Conservation (phyloP, 2,329 filamentous ascomycete species). For the Septoria linicola region DNA sequence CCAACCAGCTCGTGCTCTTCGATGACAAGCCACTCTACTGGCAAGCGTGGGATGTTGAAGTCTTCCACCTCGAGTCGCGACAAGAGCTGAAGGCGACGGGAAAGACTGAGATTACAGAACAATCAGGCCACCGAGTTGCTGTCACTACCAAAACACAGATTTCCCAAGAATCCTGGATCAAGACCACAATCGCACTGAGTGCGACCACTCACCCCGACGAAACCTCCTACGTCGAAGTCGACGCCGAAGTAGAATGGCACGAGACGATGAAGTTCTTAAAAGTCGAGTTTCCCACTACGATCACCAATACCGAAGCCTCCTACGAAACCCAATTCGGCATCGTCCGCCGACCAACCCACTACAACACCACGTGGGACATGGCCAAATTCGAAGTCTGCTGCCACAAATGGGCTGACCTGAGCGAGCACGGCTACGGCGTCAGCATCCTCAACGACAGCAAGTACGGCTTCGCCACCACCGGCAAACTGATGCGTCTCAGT, state of each 20-base stretch:
- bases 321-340: constrained; percentile 96
- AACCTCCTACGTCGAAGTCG: constrained; percentile 71
- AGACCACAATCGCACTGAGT: constrained; percentile 77
- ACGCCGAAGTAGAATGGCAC: constrained; percentile 90
- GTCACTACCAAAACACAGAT: constrained; percentile 83
- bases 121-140: constrained; percentile 72
- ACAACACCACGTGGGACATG: constrained; percentile 98
- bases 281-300: constrained; percentile 93
- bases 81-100: constrained; percentile 66
- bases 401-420: constrained; percentile 90
- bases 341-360: constrained; percentile 86
- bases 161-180: constrained; percentile 80
- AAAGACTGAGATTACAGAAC: constrained; percentile 69
- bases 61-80: constrained; percentile 87
- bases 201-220: constrained; percentile 62
- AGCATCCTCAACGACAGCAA: constrained; percentile 94
- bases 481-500: constrained; percentile 84
- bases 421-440: constrained; percentile 83
- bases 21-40: constrained; percentile 97
- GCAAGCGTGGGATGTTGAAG: constrained; percentile 98
- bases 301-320: constrained; percentile 85
- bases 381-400: constrained; percentile 97
- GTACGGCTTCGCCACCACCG: constrained; percentile 89
- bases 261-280: constrained; percentile 98
- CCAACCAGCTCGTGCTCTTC: constrained; percentile 89